A percentile compares a stretch with the other conserved stretches of the same genome.
Conservation (phyloP, 1,139 yeast genomes). For the Candida tunisiensis region DNA sequence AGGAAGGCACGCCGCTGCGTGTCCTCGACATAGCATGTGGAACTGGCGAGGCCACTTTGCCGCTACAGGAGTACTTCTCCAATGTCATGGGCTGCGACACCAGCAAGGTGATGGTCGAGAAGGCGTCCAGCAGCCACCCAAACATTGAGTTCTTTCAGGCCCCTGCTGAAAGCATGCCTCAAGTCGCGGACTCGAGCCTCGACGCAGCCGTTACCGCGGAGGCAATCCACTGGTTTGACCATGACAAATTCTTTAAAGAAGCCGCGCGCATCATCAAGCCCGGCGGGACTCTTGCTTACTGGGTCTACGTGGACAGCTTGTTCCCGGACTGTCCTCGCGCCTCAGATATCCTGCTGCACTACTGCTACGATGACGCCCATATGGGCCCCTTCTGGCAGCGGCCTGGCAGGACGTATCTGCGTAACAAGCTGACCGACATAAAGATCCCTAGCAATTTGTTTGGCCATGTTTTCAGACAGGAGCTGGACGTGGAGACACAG, state of each 20-base stretch:
- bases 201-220: conserved; percentile 61
- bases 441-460: conserved; percentile 27
- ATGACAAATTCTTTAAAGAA: conserved; percentile 32
- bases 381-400: conserved; percentile 63
- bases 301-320: conserved; percentile 51
- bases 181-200: conserved; percentile 11
- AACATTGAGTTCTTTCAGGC: conserved; percentile 19
- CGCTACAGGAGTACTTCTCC: conserved; percentile 26
- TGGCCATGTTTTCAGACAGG: conserved; percentile 19
- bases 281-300: conserved; percentile 52
- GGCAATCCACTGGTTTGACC: conserved; percentile 66
- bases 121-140: conserved; percentile 2
- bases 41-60: conserved; percentile 61
- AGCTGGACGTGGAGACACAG: conserved; percentile 11
- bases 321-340: conserved; percentile 25
- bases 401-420: conserved; percentile 46
- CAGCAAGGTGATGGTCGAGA: conserved; percentile 44
- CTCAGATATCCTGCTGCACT: conserved; percentile 23
- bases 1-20: conserved; percentile 12
- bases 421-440: conserved; percentile 27
- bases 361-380: conserved; percentile 27
- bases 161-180: conserved; percentile 18
- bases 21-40: conserved; percentile 74
- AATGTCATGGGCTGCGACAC: conserved; percentile 54
- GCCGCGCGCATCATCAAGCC: conserved; percentile 32